A percentile compares a stretch with the other conserved stretches of the same genome.
These are phyloP conservation scores for Entomortierella chlamydospora DNA, from an alignment of 192 early-diverging fungal genomes.

Conservation along the genomic window DNA sequence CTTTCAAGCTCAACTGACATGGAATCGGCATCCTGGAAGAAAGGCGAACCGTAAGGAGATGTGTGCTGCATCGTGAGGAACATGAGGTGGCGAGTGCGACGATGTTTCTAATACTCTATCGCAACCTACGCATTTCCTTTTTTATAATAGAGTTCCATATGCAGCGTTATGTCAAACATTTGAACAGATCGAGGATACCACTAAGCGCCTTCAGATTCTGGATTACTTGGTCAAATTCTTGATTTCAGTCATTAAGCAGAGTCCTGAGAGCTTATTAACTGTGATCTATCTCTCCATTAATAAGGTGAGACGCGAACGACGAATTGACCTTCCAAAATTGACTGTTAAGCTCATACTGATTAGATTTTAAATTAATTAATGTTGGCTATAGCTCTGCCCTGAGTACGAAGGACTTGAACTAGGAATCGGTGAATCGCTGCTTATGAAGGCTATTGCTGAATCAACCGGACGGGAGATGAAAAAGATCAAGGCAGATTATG, in stretches of 20 bases:
- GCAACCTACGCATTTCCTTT: background rate
- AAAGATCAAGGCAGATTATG: slow-evolving; percentile 85
- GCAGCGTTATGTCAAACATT: slow-evolving; percentile 90
- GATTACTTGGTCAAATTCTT: slow-evolving; percentile 80
- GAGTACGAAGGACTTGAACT: slow-evolving; percentile 97
- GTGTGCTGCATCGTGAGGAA: background rate
- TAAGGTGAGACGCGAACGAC: slow-evolving; percentile 60
- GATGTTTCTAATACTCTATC: too few species aligned
- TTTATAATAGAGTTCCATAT: slow-evolving; percentile 74
- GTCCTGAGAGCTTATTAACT: slow-evolving; percentile 74
- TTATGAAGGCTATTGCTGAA: slow-evolving; percentile 94
- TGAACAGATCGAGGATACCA: slow-evolving; percentile 87
- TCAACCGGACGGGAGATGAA: slow-evolving; percentile 82
- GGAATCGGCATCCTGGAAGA: slow-evolving; percentile 56
- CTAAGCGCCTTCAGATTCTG: slow-evolving; percentile 87
- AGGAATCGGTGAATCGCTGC: slow-evolving; percentile 92
- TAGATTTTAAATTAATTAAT: too few species aligned
- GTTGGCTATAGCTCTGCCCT: slow-evolving; percentile 74
- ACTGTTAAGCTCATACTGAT: background rate
- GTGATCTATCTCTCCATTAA: slow-evolving; percentile 94
- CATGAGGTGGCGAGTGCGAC: background rate
- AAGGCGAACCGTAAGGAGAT: slow-evolving; percentile 56
- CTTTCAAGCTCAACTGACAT: slow-evolving; percentile 27
- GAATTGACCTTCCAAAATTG: too few species aligned
- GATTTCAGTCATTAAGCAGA: slow-evolving; percentile 68